These are phyloP conservation scores for Fusarium continuum DNA, from an alignment of 2,329 filamentous ascomycete species.

Conservation along the genomic window DNA sequence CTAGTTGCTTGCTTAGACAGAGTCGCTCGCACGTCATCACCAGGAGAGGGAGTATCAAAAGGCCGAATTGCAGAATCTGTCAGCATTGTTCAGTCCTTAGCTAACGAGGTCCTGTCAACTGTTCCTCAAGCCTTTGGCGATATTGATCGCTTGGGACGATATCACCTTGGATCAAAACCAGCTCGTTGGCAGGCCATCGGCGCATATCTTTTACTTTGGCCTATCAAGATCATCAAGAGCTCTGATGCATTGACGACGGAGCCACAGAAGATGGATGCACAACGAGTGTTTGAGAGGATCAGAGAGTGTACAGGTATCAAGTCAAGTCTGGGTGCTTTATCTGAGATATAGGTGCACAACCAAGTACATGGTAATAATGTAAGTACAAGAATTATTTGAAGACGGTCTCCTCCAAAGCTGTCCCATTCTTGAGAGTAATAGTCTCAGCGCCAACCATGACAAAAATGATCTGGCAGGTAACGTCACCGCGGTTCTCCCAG, in stretches of 20 bases:
- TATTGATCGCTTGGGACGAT: constrained; percentile 42
- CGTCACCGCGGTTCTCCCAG: constrained; percentile 53
- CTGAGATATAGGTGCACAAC: constrained; percentile 24
- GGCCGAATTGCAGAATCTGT: not conserved
- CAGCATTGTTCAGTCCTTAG: constrained; percentile 41
- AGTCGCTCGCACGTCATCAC: not conserved
- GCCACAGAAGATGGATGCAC: constrained; percentile 44
- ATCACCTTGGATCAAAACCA: not conserved
- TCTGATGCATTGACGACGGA: constrained; percentile 28
- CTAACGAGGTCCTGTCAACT: constrained; percentile 48
- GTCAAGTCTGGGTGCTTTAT: constrained; percentile 44
- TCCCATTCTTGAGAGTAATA: constrained; percentile 50
- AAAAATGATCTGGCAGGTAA: constrained; percentile 51
- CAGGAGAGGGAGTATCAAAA: not conserved
- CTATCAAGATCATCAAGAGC: constrained; percentile 49
- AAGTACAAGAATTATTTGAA: constrained; percentile 19
- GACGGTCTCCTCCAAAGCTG: constrained; percentile 48
- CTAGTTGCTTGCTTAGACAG: constrained; percentile 45
- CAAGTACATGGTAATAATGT: not conserved
- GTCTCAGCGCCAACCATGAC: constrained; percentile 54
- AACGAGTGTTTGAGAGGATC: constrained; percentile 49
- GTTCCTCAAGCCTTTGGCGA: constrained; percentile 52
- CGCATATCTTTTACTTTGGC: constrained; percentile 52
- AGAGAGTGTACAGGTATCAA: constrained; percentile 54
- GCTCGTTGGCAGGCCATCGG: constrained; percentile 48